Evolutionary conservation across 345 rosid species (phyloP).

Genomic region (Arabidopsis arenosa): DNA sequence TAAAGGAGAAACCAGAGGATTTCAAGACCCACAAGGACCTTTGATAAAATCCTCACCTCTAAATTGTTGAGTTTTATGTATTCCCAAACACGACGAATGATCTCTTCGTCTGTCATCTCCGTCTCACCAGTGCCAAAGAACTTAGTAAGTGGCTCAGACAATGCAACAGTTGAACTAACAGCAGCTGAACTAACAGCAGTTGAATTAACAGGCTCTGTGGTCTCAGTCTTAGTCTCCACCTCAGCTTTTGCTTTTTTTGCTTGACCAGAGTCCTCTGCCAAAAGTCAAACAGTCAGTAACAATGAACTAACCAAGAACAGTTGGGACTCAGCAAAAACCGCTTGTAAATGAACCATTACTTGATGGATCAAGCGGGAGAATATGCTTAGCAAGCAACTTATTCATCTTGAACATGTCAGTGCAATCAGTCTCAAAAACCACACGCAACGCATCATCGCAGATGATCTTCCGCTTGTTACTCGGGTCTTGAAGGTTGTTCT

Average conservation of each 20-base stretch:
- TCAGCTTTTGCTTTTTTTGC: conserved; percentile 73
- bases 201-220: conserved; percentile 52
- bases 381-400: conserved; percentile 91
- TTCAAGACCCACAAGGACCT: neutral
- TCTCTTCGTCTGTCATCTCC: conserved; percentile 69
- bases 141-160: conserved; percentile 85
- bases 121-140: conserved; percentile 71
- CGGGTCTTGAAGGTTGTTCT: conserved; percentile 96
- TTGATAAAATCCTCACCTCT: conserved; percentile 58
- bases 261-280: conserved; percentile 79
- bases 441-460: conserved; percentile 87
- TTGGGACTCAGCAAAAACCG: neutral
- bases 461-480: conserved; percentile 98
- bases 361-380: conserved; percentile 77
- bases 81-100: conserved; percentile 73
- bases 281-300: conserved; percentile 29
- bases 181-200: conserved; percentile 47
- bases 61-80: conserved; percentile 69
- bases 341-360: conserved; percentile 51
- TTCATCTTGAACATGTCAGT: conserved; percentile 99
- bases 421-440: conserved; percentile 94
- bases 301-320: conserved; percentile 20
- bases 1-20: conserved; percentile 4
- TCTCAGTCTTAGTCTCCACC: conserved; percentile 57
- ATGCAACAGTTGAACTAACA: conserved; percentile 47